These are phyloP conservation scores for Helicostylum pulchrum DNA, from an alignment of 192 early-diverging fungal species.

Conservation along the genomic window DNA sequence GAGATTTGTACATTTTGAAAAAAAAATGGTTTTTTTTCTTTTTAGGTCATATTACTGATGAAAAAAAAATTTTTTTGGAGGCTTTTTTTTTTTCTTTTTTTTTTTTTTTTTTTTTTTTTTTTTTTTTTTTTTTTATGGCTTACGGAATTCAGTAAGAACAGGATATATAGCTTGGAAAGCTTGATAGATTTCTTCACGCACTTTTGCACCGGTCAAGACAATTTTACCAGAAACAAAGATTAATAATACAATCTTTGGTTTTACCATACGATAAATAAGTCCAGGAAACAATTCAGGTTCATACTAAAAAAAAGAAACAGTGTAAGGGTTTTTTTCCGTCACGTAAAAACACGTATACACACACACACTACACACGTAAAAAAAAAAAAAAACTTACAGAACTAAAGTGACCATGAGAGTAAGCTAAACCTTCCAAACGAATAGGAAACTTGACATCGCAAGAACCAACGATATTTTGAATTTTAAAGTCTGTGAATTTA, in stretches of 20 bases:
- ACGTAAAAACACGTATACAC: neutral
- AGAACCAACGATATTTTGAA: slow-evolving; percentile 98
- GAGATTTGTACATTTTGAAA: neutral
- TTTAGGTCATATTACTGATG: too few relatives aligned
- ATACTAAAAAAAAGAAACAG: slow-evolving; percentile 54
- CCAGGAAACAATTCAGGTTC: slow-evolving; percentile 99
- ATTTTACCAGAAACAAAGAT: slow-evolving; percentile 99
- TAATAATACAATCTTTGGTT: slow-evolving; percentile 96
- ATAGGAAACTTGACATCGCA: slow-evolving; percentile 99
- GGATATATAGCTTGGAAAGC: slow-evolving; percentile 98
- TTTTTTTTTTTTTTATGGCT: slow-evolving; percentile 43
- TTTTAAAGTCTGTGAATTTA: slow-evolving; percentile 98
- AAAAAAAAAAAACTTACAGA: slow-evolving; percentile 53
- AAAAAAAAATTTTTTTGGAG: neutral
- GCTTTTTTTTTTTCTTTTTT: slow-evolving; percentile 2
- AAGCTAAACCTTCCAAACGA: slow-evolving; percentile 93
- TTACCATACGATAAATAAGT: slow-evolving; percentile 98
- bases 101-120: slow-evolving; percentile 9
- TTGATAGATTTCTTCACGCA: slow-evolving; percentile 94
- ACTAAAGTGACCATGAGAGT: slow-evolving; percentile 88
- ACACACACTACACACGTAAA: neutral
- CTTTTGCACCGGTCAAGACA: slow-evolving; percentile 97
- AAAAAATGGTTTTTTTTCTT: too few relatives aligned
- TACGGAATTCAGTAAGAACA: slow-evolving; percentile 85
- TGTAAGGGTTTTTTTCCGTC: neutral